Evolutionary conservation across 805 yeast genomes (phyloP), one percentile per base, ranked within the genome.

Genomic region (Candida cerambycidarum): DNA sequence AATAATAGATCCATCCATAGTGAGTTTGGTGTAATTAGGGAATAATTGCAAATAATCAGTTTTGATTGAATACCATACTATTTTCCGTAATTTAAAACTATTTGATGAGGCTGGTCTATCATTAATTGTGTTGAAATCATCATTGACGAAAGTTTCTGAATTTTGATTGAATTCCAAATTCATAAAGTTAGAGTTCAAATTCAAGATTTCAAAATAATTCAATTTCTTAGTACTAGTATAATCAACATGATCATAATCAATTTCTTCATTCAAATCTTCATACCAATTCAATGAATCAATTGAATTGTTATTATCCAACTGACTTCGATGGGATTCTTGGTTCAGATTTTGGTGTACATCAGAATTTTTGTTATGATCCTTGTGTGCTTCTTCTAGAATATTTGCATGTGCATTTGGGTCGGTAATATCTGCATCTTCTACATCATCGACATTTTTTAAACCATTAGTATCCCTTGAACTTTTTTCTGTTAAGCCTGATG

Each of bases 31-130:
- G 9, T 30, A 32, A 9, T 42, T 31, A 4, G 53, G 51, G 27
- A 41, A 44, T 13, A 14, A 21, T n/a, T 32, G 38, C 12, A 39
- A 9, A 41, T 59, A 57, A 19, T 62, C 58, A 12, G 48, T 35
- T 40, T 57, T 59, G 12, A 67, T 58, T 25, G 63, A 44, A 19
- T 52, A 48, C 70, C 71, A 68, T 13, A 63, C 46, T n/a, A 47
- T 38, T 10, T 53, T 54, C 32, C 71, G 54, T 18, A 66, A 46
- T 45, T 59, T 59, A 24, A 39, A 45, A 2, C 69, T 52, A 41
- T 65, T 67, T 17, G 53, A 49, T 11, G 37, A 18, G 5, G 21
- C 10, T 2, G 29, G 5, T 10, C 12, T 36, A 12, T 32, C 17
- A 13, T 30, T 29, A 15, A 21, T 15, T 12, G 25, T 23, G 23